Evolutionary conservation across 345 rosid species (phyloP), one percentile per base, ranked within the genome.

Genomic region (Cardamine resedifolia): DNA sequence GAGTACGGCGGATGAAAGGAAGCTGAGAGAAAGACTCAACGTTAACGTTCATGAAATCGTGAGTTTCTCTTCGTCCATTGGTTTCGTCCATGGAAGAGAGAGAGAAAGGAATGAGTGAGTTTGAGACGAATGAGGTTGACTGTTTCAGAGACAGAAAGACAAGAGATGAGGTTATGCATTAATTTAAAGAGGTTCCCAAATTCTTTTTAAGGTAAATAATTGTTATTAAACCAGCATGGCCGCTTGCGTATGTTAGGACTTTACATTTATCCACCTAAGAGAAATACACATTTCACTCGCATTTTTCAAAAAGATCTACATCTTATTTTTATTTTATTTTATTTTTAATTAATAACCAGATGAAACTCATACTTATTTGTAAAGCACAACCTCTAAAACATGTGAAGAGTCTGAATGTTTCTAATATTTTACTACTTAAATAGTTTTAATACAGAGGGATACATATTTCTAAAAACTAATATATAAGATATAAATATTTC

Each of bases 1-100:
- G 90, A 18, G 93, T 77, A 2, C 91, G 96, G 60, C 96, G 93
- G 70, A 89, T 81, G 79, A 85, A 79, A 33, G 85, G 85, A 60
- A 82, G 85, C 65, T 82, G 85, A 45, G 85, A 79, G 83, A 82
- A 79, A 15, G 85, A 82, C 62, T 82, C 79, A 23, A 82, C 85
- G 78, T 82, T 82, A 26, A 82, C 85, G 76, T 79, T 82, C 85
- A 82, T 82, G 79, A 82, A 82, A 58, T 82, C 85, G 52, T 79
- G 88, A 70, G 83, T 82, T 64, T 84, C 87, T 72, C 79, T 80
- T 69, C 65, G 62, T 27, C 73, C 74, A 48, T 65, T 56, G 63
- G 79, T 71, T 59, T 57, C 81, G 68, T 69, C 66, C 78, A 79
- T 64, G 77, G 84, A 67, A 70, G 24, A 59, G 47, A 63, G 60